Evolutionary conservation across 2,329 filamentous ascomycete species (phyloP), one percentile per base, ranked within the genome.

Genomic region (Penicillium crustosum): DNA sequence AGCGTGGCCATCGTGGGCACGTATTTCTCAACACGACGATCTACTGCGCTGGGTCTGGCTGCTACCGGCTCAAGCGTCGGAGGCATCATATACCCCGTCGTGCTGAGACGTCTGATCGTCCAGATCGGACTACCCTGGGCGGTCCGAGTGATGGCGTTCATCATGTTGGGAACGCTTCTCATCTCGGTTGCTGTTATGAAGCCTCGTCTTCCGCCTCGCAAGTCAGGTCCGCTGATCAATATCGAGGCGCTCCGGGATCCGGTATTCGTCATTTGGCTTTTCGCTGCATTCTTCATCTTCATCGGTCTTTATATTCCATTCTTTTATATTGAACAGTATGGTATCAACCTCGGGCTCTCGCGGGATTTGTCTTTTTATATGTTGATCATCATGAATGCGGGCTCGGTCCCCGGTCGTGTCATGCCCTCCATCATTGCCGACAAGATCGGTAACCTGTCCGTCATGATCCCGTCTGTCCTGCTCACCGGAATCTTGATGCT

Each of bases 21-120:
- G 0, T 81, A 81, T 56, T 82, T 81, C 59, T 65, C 63, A 4
- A 71, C 67, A 42, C 74, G 73, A 13, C 68, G 74, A 27, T 68
- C 69, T 5, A 52, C 79, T 1, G 79, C 77, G 0, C 66, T 80
- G 3, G 73, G 70, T 0, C 59, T 78, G 31, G 71, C 68, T 0
- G 74, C 76, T 3, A 61, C 68, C 1, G 78, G 79, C 0, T 70
- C 64, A n/a, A 73, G 71, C 0, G 74, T 74, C 1, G 75, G 76
- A 6, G 79, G 80, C 0, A 69, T 82, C 10, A 60, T 83, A 2
- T 79, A 78, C 58, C 78, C 80, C 0, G 68, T 75, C 21, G 73
- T 82, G 36, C 72, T 79, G 8, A 45, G 56, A 1, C 23, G 36
- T 2, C 17, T 51, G 7, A 41, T 51, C n/a, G 49, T 23, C 17